These are phyloP conservation scores for Aspergillus cejpii DNA, from an alignment of 2,329 filamentous ascomycete species.

Conservation along the genomic window DNA sequence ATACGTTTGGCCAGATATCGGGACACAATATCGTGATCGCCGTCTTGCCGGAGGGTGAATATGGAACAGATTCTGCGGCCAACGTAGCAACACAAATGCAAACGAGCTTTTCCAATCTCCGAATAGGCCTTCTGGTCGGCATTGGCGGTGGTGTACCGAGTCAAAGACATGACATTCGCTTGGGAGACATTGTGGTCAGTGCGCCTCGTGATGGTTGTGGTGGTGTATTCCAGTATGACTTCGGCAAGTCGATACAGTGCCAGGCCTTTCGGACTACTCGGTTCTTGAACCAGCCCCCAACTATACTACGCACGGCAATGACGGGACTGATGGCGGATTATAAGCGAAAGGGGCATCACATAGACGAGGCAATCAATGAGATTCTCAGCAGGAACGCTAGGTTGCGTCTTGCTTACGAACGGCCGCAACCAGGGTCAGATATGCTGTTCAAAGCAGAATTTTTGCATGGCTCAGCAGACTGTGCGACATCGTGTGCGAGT, in stretches of 20 bases:
- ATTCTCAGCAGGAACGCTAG: too few species aligned
- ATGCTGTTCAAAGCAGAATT: too few species aligned
- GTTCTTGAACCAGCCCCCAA: too few species aligned
- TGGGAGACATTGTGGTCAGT: conserved; percentile 21
- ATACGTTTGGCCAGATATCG: conserved; percentile 25
- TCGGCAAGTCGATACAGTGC: conserved; percentile 9
- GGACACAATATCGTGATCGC: conserved; percentile 21
- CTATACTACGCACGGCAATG: too few species aligned
- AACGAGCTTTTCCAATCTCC: conserved; percentile 16
- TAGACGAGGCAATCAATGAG: too few species aligned
- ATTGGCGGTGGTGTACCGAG: conserved; percentile 18
- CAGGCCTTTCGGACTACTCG: too few species aligned
- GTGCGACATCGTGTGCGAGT: too few species aligned
- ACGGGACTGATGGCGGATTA: too few species aligned
- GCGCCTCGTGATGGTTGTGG: conserved; percentile 6
- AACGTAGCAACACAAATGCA: conserved; percentile 17
- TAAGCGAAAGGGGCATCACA: too few species aligned
- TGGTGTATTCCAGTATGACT: conserved; percentile 13
- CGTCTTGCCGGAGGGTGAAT: conserved; percentile 11
- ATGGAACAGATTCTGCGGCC: conserved; percentile 18
- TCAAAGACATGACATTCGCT: conserved; percentile 10
- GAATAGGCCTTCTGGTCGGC: conserved; percentile 16
- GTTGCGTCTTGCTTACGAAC: too few species aligned
- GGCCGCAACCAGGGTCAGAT: too few species aligned
- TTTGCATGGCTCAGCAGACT: too few species aligned